Conservation (phyloP, 768 basidiomycete genomes). For the Floccularia luteovirens region DNA sequence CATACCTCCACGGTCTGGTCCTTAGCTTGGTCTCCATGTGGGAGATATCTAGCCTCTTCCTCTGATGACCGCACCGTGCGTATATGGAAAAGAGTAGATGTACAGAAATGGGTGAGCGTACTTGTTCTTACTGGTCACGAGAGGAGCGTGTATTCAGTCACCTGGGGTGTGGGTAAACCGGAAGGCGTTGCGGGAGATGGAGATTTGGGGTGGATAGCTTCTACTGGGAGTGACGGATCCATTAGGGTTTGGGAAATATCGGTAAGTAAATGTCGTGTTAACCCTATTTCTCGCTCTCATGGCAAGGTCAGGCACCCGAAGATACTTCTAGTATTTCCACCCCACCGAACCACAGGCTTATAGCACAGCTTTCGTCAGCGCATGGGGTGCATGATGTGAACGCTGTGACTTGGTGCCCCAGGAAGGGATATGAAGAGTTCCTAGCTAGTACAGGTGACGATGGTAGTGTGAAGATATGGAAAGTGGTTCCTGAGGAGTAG, state of each 20-base stretch:
- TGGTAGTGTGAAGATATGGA: constrained; percentile 78
- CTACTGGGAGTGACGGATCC: constrained; percentile 78
- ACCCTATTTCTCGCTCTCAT: constrained; percentile 1
- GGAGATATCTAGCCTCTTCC: constrained; percentile 76
- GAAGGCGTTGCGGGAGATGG: constrained; percentile 15
- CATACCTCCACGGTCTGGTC: constrained; percentile 92
- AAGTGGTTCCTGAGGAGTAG: constrained; percentile 5
- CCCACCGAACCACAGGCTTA: constrained; percentile 32
- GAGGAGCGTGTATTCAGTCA: constrained; percentile 73
- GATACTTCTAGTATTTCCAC: constrained; percentile 3
- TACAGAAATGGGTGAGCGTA: constrained; percentile 58
- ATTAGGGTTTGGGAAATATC: constrained; percentile 77
- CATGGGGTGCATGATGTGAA: constrained; percentile 89
- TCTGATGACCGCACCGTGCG: constrained; percentile 82
- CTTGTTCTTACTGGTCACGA: constrained; percentile 58
- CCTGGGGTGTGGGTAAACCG: constrained; percentile 50
- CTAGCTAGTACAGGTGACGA: constrained; percentile 87
- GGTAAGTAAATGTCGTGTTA: constrained; percentile 26
- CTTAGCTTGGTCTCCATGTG: constrained; percentile 71
- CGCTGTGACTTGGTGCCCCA: constrained; percentile 75
- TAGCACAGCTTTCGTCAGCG: constrained; percentile 53
- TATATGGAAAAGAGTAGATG: constrained; percentile 69
- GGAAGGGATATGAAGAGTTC: constrained; percentile 53
- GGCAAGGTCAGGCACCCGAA: constrained; percentile 18
- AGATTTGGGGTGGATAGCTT: constrained; percentile 79